Base-by-base conservation (phyloP, 2,329 filamentous ascomycete genomes). In the Decorospora gaudefroyi region DNA sequence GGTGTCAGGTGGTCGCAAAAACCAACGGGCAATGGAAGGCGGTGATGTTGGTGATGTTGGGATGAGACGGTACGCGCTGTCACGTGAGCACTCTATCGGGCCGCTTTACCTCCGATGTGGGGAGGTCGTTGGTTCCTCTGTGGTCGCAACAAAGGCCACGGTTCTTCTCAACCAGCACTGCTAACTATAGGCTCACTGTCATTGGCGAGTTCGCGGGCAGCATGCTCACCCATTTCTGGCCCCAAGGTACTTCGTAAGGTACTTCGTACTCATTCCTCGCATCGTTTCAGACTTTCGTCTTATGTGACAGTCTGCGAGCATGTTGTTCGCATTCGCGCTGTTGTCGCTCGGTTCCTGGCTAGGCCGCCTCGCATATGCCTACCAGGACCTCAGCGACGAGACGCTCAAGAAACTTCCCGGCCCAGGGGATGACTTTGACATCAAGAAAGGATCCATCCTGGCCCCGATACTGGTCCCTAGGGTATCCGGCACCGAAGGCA, bases 391-490 rank as follows among this genome's bases (percentile, higher is more conserved):
- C 49, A 88, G 88, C 42, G 87, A 96, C 72, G 79, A 83, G 30
- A 85, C 87, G 11, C 79, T 99, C 42, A 79, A 78, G 52, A 76
- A 74, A 41, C 79, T 99, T 9, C 88, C 90, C 4, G 79, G 79
- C 15, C 84, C 84, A 1, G 84, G 83, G 50, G 58, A 69, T 43
- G 88, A 91, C 71, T 95, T 97, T 67, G 83, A 96, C 69, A 90
- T 95, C 57, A 74, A 87, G 50, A 80, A 76, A 15, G 90, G 91
- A 53, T 77, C 82, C 6, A 78, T 99, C 13, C 80, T 99, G 26
- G 81, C 92, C 4, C 93, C 92, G 0, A 93, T 99, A 58, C 77
- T 99, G 39, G 84, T 86, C 27, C 85, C 92, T 2, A 86, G 93
- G 49, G 91, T 99, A 0, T 88, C 93, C 2, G 93, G 91, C 5